phyloP scores from a whole-genome alignment of 495 filamentous ascomycete genomes.

The Bryoglossum gracile region DNA sequence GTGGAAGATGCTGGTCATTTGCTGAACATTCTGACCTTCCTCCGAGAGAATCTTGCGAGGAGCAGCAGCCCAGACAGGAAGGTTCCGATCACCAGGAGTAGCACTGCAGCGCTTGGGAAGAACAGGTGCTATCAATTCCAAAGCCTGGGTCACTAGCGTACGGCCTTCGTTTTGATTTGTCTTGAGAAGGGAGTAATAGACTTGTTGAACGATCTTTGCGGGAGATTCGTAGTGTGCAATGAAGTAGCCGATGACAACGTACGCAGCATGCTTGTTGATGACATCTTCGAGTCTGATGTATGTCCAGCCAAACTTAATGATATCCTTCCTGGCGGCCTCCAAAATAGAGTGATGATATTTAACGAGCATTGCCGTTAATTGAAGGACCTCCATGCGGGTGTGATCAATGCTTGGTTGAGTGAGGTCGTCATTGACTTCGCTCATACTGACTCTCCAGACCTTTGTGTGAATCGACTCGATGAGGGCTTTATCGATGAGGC shows the following conservation, averaged over 20 bases:
- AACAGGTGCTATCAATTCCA: constrained; percentile 90
- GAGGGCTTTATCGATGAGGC: constrained; percentile 79
- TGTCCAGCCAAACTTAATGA: constrained; percentile 99
- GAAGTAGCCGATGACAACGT: constrained; percentile 95
- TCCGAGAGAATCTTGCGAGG: constrained; percentile 87
- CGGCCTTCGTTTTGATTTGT: constrained; percentile 94
- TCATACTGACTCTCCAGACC: constrained; percentile 84
- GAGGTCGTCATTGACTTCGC: constrained; percentile 77
- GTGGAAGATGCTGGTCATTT: constrained; percentile 94
- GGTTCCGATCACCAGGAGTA: constrained; percentile 39
- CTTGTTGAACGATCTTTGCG: constrained; percentile 88
- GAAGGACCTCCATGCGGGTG: constrained; percentile 90
- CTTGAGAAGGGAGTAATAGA: constrained; percentile 82
- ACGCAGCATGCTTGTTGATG: constrained; percentile 98
- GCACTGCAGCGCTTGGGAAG: constrained; percentile 65
- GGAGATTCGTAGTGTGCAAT: constrained; percentile 96
- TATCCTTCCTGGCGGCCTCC: constrained; percentile 88
- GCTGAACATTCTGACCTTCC: constrained; percentile 93
- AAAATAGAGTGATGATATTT: constrained; percentile 84
- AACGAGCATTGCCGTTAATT: constrained; percentile 87
- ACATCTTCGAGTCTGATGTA: constrained; percentile 96
- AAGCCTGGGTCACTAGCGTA: constrained; percentile 83
- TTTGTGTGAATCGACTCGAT: constrained; percentile 88
- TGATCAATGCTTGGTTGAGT: constrained; percentile 86
- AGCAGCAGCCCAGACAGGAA: constrained; percentile 84